Percentiles rank a stretch among this genome's conserved stretches.
These are phyloP conservation scores for Saturnispora zaruensis DNA, from an alignment of 805 yeast species.

Conservation along the genomic window DNA sequence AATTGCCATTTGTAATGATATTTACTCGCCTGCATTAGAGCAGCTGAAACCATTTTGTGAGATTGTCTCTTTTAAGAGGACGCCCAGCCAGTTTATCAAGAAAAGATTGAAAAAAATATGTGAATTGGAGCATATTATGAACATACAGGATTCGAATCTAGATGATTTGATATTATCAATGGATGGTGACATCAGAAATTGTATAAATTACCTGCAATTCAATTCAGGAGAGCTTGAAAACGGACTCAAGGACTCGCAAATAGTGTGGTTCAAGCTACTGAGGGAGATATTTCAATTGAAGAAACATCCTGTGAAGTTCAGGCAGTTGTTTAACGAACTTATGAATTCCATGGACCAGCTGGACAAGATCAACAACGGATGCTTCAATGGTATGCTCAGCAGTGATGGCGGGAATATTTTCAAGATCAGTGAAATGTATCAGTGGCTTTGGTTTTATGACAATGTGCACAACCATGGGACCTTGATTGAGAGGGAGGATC, in stretches of 20 bases:
- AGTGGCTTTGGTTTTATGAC: constrained; percentile 75
- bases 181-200: constrained; percentile 78
- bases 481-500: constrained; percentile 34
- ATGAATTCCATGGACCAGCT: constrained; percentile 37
- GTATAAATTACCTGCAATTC: constrained; percentile 79
- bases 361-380: constrained; percentile 63
- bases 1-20: constrained; percentile 85
- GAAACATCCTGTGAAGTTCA: constrained; percentile 44
- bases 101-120: constrained; percentile 46
- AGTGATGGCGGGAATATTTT: constrained; percentile 44
- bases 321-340: constrained; percentile 23
- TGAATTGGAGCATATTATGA: constrained; percentile 41
- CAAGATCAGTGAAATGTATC: constrained; percentile 55
- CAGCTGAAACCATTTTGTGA: constrained; percentile 68
- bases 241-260: constrained; percentile 45
- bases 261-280: constrained; percentile 61
- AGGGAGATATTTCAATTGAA: constrained; percentile 48
- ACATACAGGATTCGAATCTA: constrained; percentile 40
- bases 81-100: constrained; percentile 39
- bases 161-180: constrained; percentile 60
- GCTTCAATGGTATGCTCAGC: constrained; percentile 51
- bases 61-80: constrained; percentile 54
- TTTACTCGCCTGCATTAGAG: constrained; percentile 67
- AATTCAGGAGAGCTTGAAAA: constrained; percentile 16
- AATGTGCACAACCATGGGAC: constrained; percentile 38